Conservation (phyloP, 495 filamentous ascomycete genomes). For the Saxophila tyrrhenica region DNA sequence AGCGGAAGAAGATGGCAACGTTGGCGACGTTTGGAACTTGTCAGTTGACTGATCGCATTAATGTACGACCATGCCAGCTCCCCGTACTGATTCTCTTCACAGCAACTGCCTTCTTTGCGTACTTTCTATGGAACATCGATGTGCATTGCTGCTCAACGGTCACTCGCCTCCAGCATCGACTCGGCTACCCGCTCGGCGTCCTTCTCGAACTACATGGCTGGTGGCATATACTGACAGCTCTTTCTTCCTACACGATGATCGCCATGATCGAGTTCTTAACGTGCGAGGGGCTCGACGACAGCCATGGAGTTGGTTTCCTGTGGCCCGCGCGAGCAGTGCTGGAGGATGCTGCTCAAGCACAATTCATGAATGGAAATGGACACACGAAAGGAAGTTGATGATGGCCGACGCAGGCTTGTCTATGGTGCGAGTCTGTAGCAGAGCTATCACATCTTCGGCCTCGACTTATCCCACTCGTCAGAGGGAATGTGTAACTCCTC, state of each 20-base stretch:
- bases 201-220: constrained; percentile 49
- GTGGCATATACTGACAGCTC: constrained; percentile 47
- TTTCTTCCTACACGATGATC: constrained; percentile 34
- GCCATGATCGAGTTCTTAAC: constrained; percentile 24
- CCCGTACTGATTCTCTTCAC: neutral
- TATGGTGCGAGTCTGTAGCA: neutral
- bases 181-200: constrained; percentile 44
- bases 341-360: neutral
- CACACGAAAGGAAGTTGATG: neutral
- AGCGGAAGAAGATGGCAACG: constrained; percentile 8
- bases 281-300: neutral
- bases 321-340: constrained; percentile 4
- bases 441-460: neutral
- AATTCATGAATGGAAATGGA: neutral
- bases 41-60: neutral
- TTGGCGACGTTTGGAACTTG: constrained; percentile 1
- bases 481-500: constrained; percentile 5
- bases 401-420: too few relatives aligned
- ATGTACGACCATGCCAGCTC: too few relatives aligned
- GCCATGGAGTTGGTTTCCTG: constrained; percentile 1
- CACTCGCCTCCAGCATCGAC: constrained; percentile 23
- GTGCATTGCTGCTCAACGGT: constrained; percentile 33
- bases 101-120: constrained; percentile 24
- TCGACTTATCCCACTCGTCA: constrained; percentile 1
- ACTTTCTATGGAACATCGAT: constrained; percentile 42